Base-by-base conservation (phyloP, 495 filamentous ascomycete genomes). In the Haplographium delicatum region DNA sequence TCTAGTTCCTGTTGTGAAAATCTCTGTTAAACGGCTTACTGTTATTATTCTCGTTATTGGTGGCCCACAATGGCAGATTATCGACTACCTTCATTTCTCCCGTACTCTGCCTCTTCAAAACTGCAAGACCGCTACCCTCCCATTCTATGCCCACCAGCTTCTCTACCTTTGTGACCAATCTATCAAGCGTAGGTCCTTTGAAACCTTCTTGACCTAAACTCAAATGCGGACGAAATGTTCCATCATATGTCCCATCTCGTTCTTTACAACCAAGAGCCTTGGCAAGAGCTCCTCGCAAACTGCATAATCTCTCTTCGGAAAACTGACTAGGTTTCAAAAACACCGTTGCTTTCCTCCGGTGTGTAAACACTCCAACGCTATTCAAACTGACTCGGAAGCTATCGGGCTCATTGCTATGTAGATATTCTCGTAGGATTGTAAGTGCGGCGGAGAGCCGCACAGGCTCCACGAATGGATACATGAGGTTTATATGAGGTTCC, bases 401-500 rank as follows among this genome's bases (percentile, higher is more conserved):
- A 9, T 56, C 16, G 43, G 47, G 34, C 16, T 16, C 11, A 7
- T 38, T 47, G 8, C 23, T 25, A 8, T 19, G 3, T 19, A 48
- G 25, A 22, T 16, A 11, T 46, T 41, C 44, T 26, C 51, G 56
- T 16, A 66, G 41, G n/a, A 56, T 51, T 26, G 46, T 43, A 22
- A 65, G 51, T n/a, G 64, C 64, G 4, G 26, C 33, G 5, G 22
- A 57, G 53, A 76, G 63, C 16, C 37, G 39, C 19, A 66, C 62
- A 13, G 64, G 53, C 3, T 63, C 58, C 3, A 79, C 75, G 51
- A 81, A 83, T 8, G 80, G 80, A 51, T 83, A 82, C 1, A 80
- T 56, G 25, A 83, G 53, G 50, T 82, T 83, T 53, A 82, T 51
- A 51, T 83, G 80, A 5, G 78, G 75, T 2, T 79, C 77, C 80